phyloP scores from a whole-genome alignment of 2,329 filamentous ascomycete genomes.

The Sarocladium strictum region DNA sequence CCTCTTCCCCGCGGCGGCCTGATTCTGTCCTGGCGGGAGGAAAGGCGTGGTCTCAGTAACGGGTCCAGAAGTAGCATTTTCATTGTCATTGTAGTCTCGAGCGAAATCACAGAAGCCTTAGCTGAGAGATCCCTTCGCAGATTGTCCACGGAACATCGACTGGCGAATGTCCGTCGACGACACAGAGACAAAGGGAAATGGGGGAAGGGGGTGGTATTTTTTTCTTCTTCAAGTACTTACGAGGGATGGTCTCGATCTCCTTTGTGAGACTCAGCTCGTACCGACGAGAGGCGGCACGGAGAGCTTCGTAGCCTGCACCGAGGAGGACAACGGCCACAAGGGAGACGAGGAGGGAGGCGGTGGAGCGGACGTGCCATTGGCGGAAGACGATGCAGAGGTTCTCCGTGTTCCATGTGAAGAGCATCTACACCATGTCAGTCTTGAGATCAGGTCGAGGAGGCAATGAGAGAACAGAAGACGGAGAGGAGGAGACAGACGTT shows the following conservation, averaged over 20 bases:
- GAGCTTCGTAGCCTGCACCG: conserved; percentile 86
- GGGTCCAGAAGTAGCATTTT: conserved; percentile 22
- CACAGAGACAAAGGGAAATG: neutral
- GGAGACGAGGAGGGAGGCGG: conserved; percentile 70
- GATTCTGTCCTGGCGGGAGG: conserved; percentile 67
- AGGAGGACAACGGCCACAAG: conserved; percentile 76
- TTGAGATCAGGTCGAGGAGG: neutral
- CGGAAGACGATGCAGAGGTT: conserved; percentile 96
- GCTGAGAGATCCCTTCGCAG: neutral
- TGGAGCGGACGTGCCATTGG: conserved; percentile 78
- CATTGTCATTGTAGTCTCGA: conserved; percentile 4
- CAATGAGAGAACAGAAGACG: neutral
- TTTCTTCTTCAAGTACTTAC: conserved; percentile 37
- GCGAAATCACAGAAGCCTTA: conserved; percentile 2
- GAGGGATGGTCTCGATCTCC: conserved; percentile 42
- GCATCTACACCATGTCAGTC: conserved; percentile 58
- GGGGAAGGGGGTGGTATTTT: conserved; percentile 2
- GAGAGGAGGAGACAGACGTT: conserved; percentile 55
- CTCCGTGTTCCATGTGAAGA: conserved; percentile 92
- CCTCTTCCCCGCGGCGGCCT: conserved; percentile 54
- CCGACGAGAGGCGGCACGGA: conserved; percentile 68
- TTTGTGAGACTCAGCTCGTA: conserved; percentile 61
- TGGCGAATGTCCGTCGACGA: neutral
- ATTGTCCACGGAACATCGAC: too few species aligned
- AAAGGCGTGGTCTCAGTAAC: conserved; percentile 59